Percentiles rank a stretch among this genome's conserved stretches.
Conservation (phyloP, 768 basidiomycete genomes). For the Russula ochroleuca region DNA sequence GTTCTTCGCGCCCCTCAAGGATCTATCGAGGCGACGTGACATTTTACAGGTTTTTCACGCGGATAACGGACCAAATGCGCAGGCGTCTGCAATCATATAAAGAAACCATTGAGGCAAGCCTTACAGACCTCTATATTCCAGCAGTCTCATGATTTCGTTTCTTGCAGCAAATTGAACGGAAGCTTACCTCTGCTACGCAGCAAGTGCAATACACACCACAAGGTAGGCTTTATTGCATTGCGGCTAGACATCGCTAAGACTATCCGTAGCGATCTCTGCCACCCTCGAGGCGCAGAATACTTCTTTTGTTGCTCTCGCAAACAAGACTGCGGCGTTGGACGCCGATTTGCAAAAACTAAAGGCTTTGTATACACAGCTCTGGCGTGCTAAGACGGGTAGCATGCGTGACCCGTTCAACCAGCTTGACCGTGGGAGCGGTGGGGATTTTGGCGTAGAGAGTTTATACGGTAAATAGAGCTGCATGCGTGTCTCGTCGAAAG, state of each 20-base stretch:
- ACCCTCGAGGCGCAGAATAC: conserved; percentile 78
- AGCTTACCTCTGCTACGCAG: conserved; percentile 60
- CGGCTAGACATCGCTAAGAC: conserved; percentile 11
- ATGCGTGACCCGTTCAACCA: conserved; percentile 77
- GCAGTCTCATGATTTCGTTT: background rate
- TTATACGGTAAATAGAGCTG: conserved; percentile 39
- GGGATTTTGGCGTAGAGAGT: conserved; percentile 49
- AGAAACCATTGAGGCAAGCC: conserved; percentile 61
- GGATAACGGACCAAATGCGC: conserved; percentile 67
- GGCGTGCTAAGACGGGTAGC: conserved; percentile 77
- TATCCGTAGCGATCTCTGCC: conserved; percentile 55
- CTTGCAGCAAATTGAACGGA: conserved; percentile 75
- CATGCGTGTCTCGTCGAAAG: no score
- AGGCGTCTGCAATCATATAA: conserved; percentile 76
- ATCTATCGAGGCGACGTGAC: background rate
- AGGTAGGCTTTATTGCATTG: conserved; percentile 39
- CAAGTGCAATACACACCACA: conserved; percentile 71
- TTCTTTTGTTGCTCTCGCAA: conserved; percentile 71
- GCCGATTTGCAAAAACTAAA: conserved; percentile 75
- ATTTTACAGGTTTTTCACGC: conserved; percentile 57
- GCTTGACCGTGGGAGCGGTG: conserved; percentile 37
- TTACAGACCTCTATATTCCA: background rate
- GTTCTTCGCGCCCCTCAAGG: conserved; percentile 29
- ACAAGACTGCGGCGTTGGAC: conserved; percentile 69
- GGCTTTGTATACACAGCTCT: conserved; percentile 66